phyloP scores from a whole-genome alignment of 345 rosid genomes.

The Salix suchowensis region DNA sequence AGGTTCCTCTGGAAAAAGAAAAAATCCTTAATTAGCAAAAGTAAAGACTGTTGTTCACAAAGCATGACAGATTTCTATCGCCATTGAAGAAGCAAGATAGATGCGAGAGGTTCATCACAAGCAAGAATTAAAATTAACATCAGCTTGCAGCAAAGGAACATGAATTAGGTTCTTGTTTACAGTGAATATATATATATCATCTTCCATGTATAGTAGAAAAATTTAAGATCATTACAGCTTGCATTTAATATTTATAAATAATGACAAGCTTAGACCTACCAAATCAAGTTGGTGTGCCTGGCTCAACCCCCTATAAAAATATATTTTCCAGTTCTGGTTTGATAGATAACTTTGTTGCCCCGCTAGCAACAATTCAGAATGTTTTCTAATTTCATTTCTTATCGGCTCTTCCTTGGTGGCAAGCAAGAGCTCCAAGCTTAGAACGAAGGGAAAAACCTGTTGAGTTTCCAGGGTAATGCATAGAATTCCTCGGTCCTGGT shows the following conservation, averaged over 20 bases:
- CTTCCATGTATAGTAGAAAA: neutral
- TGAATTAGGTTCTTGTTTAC: neutral
- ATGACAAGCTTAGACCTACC: neutral
- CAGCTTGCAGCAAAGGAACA: neutral
- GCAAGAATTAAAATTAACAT: neutral
- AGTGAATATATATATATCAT: neutral
- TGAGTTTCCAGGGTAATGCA: slow-evolving; percentile 64
- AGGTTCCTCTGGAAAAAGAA: neutral
- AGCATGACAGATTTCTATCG: neutral
- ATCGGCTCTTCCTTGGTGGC: neutral
- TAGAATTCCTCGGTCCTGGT: slow-evolving; percentile 67
- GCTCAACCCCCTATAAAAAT: neutral
- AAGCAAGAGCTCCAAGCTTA: slow-evolving; percentile 12
- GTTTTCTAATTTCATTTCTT: neutral
- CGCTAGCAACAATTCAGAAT: neutral
- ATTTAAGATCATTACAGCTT: neutral
- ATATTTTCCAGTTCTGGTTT: neutral
- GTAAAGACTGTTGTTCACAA: neutral
- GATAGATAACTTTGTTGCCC: neutral
- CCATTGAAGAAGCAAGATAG: neutral
- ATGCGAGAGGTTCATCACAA: neutral
- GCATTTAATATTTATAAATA: neutral
- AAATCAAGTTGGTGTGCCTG: neutral
- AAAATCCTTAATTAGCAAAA: neutral
- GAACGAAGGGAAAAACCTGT: slow-evolving; percentile 82